A percentile compares a stretch with the other conserved stretches of the same genome.
phyloP scores from a whole-genome alignment of 2,329 filamentous ascomycete species.

The Aspergillus fructus region DNA sequence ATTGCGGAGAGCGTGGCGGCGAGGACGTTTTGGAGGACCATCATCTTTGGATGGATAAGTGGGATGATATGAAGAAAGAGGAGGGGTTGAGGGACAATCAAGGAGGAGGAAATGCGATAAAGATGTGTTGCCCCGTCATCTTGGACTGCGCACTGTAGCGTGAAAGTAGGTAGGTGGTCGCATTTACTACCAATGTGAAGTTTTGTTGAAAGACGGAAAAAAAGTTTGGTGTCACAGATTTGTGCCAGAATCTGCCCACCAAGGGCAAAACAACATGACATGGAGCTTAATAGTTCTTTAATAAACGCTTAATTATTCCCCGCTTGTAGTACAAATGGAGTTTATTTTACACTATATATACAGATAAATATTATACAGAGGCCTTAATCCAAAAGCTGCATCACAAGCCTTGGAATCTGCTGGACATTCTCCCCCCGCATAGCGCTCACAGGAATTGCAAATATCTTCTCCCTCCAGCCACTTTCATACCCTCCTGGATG shows the following conservation, averaged over 20 bases:
- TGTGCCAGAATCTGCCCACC: neutral
- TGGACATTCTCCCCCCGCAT: constrained; percentile 83
- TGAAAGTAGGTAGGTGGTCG: neutral
- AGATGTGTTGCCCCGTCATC: neutral
- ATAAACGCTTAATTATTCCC: neutral
- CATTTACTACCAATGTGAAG: neutral
- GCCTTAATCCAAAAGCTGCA: constrained; percentile 40
- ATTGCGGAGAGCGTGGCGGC: constrained; percentile 28
- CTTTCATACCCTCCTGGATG: constrained; percentile 74
- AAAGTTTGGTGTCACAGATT: neutral
- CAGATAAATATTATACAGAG: neutral
- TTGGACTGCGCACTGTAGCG: neutral
- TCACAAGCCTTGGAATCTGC: constrained; percentile 42
- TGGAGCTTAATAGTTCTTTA: neutral
- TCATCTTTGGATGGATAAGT: constrained; percentile 1
- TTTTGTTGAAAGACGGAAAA: neutral
- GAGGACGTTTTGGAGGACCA: constrained; percentile 24
- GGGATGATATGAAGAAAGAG: neutral
- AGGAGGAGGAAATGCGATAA: neutral
- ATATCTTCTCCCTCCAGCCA: constrained; percentile 58
- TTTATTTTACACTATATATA: constrained; percentile 4
- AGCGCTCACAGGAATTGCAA: constrained; percentile 82
- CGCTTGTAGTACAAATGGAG: neutral
- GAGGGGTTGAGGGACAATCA: neutral
- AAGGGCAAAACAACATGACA: neutral